Evolutionary conservation across 1,139 yeast genomes (phyloP), one percentile per base, ranked within the genome.

Genomic region (Saccharomyces hybrid): DNA sequence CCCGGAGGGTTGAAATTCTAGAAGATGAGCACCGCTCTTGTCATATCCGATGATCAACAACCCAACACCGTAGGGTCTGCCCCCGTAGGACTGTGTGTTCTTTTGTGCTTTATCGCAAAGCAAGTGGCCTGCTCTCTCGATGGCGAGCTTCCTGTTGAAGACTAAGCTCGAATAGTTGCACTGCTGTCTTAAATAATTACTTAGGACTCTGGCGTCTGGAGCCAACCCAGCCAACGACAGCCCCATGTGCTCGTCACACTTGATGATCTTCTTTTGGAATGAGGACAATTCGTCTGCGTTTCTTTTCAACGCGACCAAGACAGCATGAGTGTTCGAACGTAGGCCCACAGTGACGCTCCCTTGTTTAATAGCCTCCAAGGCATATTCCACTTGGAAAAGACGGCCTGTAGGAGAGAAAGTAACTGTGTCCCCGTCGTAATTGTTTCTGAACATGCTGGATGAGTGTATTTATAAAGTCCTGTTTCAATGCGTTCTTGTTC

Each of bases 361-460:
- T 75, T 93, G 99, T 70, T 93, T 93, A 73, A 93, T 93, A 16
- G 99, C 98, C 69, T 93, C 99, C 57, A 91, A 77, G 2, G 99
- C 99, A 67, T 93, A 93, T 71, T 93, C 99, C 32, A 80, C 87
- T 74, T 93, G 99, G 76, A 93, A 93, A 59, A 93, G 81, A 66
- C 98, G 81, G 23, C 99, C 99, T 1, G 98, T 93, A 54, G 99
- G 98, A 44, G 98, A 90, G 74, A 88, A 93, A 27, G 99, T 93
- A 58, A 93, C 96, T 47, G 97, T 85, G 71, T 93, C 99, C 80
- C 95, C 95, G 72, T 93, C 99, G 80, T 93, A 93, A 68, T 95
- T 93, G 75, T 93, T 93, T 79, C 99, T 88, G 72, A 93, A 93
- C 99, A 69, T 64, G 9, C 48, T 54, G 32, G 13, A 8, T 14